Evolutionary conservation across 768 basidiomycete species (phyloP), one percentile per base, ranked within the genome.

Genomic region (Tubosaeta sp.): DNA sequence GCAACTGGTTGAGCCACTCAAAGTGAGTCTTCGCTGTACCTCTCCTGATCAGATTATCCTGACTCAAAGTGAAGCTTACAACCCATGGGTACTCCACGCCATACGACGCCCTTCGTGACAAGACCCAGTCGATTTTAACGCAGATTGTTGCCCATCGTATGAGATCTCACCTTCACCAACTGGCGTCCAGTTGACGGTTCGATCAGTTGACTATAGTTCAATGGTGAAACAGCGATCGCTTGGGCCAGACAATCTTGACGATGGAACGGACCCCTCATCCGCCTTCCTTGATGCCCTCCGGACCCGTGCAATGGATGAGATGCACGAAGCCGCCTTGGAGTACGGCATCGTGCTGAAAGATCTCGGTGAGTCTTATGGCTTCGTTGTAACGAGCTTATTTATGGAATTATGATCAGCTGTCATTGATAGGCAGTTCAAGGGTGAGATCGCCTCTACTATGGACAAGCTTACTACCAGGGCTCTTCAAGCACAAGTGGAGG

Each of bases 371-470:
- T 62, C 27, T 43, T 21, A 14, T 31, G 22, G 11, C 29, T 19
- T 43, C 11, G n/a, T 30, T 11, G 10, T 21, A 27, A 29, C 30
- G 16, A n/a, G 18, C 21, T 25, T 25, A 46, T 54, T 49, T 25
- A 65, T 46, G 1, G 25, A 27, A 35, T 24, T n/a, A 24, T 58
- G 56, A 18, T 49, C 50, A 84, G 90, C 89, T 48, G 90, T 92
- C 48, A 91, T 91, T 51, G 88, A 91, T 63, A 75, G 90, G 27
- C 86, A 90, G 59, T 92, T 92, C 75, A 91, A 92, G 73, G 89
- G 88, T 52, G 89, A 92, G 61, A 90, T 90, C 57, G 90, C 87
- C 1, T 71, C 78, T 24, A 88, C 87, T 1, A 91, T 90, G 89
- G 86, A 90, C 62, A 87, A 88, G 62, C 74, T 90, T 47, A 91